Evolutionary conservation across 2,329 filamentous ascomycete genomes (phyloP).

Genomic region (Cladophialophora bantiana): DNA sequence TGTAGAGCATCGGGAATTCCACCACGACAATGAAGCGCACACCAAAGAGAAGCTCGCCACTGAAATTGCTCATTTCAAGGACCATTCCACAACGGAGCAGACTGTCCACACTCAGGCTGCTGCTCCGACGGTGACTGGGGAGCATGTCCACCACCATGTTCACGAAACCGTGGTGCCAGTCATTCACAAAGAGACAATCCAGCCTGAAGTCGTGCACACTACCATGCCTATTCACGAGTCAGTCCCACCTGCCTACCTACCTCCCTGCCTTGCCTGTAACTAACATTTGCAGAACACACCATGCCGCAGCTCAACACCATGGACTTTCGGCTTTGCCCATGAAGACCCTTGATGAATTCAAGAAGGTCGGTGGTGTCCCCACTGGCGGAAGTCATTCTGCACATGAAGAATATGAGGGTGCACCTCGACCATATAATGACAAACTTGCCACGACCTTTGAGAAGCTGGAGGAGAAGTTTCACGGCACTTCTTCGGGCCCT

Average conservation of each 20-base stretch:
- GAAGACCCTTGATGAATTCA: constrained; percentile 71
- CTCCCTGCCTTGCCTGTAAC: not conserved
- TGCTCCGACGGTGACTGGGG: constrained; percentile 61
- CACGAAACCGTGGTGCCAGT: constrained; percentile 75
- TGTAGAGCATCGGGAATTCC: constrained; percentile 67
- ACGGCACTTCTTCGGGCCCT: constrained; percentile 20
- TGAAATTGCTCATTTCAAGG: constrained; percentile 63
- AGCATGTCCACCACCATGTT: constrained; percentile 67
- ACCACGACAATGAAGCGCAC: constrained; percentile 64
- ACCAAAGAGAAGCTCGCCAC: constrained; percentile 57
- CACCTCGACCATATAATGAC: constrained; percentile 39
- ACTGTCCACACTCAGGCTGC: constrained; percentile 58
- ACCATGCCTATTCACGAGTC: constrained; percentile 74
- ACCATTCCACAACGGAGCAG: constrained; percentile 56
- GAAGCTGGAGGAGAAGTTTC: constrained; percentile 27
- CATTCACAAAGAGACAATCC: constrained; percentile 72
- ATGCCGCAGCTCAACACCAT: constrained; percentile 71
- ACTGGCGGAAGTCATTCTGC: constrained; percentile 47
- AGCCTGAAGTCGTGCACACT: constrained; percentile 68
- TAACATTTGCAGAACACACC: constrained; percentile 56
- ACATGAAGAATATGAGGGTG: constrained; percentile 64
- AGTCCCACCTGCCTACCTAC: not conserved
- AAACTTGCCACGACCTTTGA: constrained; percentile 32
- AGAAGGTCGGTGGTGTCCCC: constrained; percentile 61
- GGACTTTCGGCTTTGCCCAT: constrained; percentile 68